Evolutionary conservation across 2,329 filamentous ascomycete genomes (phyloP).

Genomic region (Immersiporthe knoxdaviesiana): DNA sequence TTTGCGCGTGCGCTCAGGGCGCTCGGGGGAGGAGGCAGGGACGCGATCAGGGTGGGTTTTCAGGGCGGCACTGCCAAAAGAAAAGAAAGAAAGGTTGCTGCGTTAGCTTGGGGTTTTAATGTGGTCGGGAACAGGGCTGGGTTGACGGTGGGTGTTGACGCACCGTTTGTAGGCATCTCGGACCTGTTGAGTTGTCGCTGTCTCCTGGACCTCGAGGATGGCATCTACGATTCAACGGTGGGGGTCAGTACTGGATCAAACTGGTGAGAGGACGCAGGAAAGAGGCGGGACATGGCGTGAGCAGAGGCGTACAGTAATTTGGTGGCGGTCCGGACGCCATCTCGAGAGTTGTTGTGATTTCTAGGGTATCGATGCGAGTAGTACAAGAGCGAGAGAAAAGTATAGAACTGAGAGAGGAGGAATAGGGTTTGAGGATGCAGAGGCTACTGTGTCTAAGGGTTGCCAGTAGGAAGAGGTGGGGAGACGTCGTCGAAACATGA

Average conservation of each 20-base stretch:
- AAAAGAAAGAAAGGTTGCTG: slow-evolving; percentile 7
- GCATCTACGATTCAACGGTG: slow-evolving; percentile 61
- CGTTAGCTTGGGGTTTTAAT: not conserved
- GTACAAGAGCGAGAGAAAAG: not conserved
- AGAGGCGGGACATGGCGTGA: slow-evolving; percentile 6
- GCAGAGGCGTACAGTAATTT: slow-evolving; percentile 57
- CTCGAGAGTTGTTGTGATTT: slow-evolving; percentile 38
- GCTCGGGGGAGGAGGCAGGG: slow-evolving; percentile 79
- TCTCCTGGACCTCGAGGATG: slow-evolving; percentile 72
- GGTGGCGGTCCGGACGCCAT: slow-evolving; percentile 48
- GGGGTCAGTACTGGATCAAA: slow-evolving; percentile 19
- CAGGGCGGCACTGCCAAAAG: slow-evolving; percentile 76
- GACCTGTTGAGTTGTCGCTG: slow-evolving; percentile 79
- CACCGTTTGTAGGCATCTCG: slow-evolving; percentile 91
- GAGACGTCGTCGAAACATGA: not conserved
- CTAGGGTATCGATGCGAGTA: not conserved
- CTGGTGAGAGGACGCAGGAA: slow-evolving; percentile 3
- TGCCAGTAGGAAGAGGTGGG: not conserved
- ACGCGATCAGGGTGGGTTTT: slow-evolving; percentile 95
- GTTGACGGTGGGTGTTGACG: slow-evolving; percentile 41
- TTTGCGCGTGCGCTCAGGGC: slow-evolving; percentile 72
- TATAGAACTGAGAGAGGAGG: not conserved
- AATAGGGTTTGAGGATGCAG: not conserved
- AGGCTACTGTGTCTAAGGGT: not conserved
- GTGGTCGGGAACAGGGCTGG: not conserved